A percentile compares a stretch with the other conserved stretches of the same genome.
These are phyloP conservation scores for Penicillium palitans DNA, from an alignment of 2,329 filamentous ascomycete genomes.

Conservation along the genomic window DNA sequence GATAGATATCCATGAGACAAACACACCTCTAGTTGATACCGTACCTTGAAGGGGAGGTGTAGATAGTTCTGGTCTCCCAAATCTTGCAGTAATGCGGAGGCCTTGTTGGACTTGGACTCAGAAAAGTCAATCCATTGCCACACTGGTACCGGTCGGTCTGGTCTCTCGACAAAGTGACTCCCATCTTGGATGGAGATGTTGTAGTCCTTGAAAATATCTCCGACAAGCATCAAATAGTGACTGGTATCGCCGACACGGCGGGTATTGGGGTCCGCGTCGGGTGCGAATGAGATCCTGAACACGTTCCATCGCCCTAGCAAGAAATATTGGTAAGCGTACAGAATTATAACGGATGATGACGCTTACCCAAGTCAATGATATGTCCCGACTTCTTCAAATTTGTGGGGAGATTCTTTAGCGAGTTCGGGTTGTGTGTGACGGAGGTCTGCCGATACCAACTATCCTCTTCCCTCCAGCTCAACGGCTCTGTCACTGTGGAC, in stretches of 20 bases:
- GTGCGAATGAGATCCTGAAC: constrained; percentile 54
- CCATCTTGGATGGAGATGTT: constrained; percentile 61
- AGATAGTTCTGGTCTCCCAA: constrained; percentile 37
- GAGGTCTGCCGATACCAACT: constrained; percentile 66
- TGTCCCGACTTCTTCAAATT: constrained; percentile 52
- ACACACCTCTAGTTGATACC: constrained; percentile 92
- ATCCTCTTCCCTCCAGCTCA: constrained; percentile 57
- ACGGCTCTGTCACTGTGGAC: constrained; percentile 45
- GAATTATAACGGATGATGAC: too few species aligned
- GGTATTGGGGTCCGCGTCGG: constrained; percentile 10
- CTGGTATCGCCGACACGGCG: constrained; percentile 15
- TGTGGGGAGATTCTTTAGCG: constrained; percentile 40
- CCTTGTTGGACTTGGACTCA: constrained; percentile 26
- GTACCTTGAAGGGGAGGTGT: constrained; percentile 66
- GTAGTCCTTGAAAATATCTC: constrained; percentile 65
- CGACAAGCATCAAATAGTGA: constrained; percentile 46
- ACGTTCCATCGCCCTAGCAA: constrained; percentile 62
- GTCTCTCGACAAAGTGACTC: constrained; percentile 44
- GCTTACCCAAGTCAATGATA: constrained; percentile 60
- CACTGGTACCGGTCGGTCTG: constrained; percentile 25
- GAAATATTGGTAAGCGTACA: constrained; percentile 9
- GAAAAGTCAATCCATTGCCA: constrained; percentile 46
- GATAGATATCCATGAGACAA: constrained; percentile 76
- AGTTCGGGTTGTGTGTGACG: constrained; percentile 51
- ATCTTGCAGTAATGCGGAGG: constrained; percentile 36